Conservation (phyloP, 257 asterid species). For the Rubia yunnanensis region DNA sequence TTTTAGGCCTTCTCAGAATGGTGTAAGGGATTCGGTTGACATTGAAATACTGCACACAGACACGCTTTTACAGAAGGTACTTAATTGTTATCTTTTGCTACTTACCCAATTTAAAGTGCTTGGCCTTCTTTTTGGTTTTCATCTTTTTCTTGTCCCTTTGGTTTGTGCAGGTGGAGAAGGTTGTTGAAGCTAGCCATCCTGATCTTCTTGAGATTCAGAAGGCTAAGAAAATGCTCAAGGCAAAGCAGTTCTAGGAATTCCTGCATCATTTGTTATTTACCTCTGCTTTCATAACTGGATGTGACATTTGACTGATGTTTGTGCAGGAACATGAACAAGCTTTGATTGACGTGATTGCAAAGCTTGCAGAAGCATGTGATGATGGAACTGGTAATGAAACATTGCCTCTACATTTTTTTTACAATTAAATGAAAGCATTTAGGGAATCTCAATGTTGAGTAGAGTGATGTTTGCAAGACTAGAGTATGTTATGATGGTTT, state of each 20-base stretch:
- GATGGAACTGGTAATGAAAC: constrained; percentile 45
- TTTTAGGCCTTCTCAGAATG: constrained; percentile 45
- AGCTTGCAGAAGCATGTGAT: constrained; percentile 71
- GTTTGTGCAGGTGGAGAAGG: constrained; percentile 68
- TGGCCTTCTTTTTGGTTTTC: neutral
- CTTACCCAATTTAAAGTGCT: neutral
- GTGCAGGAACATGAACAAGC: constrained; percentile 88
- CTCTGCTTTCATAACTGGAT: constrained; percentile 4
- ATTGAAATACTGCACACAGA: constrained; percentile 83
- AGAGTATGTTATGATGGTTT: neutral
- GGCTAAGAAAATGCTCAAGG: constrained; percentile 96
- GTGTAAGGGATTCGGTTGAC: constrained; percentile 36
- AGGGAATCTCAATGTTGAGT: neutral
- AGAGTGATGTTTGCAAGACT: neutral
- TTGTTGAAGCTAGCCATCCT: constrained; percentile 78
- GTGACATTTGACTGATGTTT: constrained; percentile 17
- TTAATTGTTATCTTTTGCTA: neutral
- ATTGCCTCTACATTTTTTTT: neutral
- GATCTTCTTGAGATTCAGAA: constrained; percentile 64
- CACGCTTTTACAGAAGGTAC: constrained; percentile 77
- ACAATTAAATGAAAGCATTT: constrained; percentile 1
- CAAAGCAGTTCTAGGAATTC: constrained; percentile 7
- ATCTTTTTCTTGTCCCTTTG: constrained; percentile 5
- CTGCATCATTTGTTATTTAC: constrained; percentile 2
- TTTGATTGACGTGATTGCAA: constrained; percentile 68